Base-by-base conservation (phyloP, 1,139 yeast genomes). In the Nakaseomyces uthaithaninus region DNA sequence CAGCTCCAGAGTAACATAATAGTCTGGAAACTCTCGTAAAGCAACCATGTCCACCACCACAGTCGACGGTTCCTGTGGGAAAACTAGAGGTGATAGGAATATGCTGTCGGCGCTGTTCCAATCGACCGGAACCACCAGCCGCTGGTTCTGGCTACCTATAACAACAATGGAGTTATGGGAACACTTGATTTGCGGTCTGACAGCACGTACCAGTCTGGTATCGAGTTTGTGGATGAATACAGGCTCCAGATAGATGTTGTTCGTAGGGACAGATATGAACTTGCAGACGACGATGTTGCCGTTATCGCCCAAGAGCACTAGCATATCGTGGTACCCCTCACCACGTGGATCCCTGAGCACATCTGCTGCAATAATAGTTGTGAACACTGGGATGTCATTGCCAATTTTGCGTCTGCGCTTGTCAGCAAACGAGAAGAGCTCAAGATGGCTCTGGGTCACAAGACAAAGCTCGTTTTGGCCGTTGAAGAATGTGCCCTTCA, bases 261-360 rank as follows among this genome's bases (percentile, higher is more conserved):
- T 75, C 52, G 74, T 76, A 1, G 94, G 81, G 52, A 82, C 91
- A 45, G 77, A 77, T 36, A 71, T 65, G 1, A 77, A 47, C 0
- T 77, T 64, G 12, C 63, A 63, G 51, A 89, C 59, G 0, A 80
- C 66, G 16, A 87, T 50, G 42, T 76, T 75, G 0, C 97, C 97
- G 1, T 94, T 75, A 55, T 89, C 97, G 0, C 94, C 76, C 0
- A 93, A 74, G 3, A 86, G 60, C n/a, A 81, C 72, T 19, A 89
- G 50, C 28, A 66, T 66, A 49, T 85, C 93, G 40, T 67, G 67
- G 0, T 66, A 19, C 9, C 17, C 57, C 1, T 75, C 59, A 0
- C 26, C 18, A 12, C 16, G 30, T 22, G 28, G 22, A 70, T 64
- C 2, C 36, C 24, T 28, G 9, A 41, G 11, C 12, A 25, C 22